phyloP scores from a whole-genome alignment of 2,329 filamentous ascomycete species.

The Aspergillus aculeatus region DNA sequence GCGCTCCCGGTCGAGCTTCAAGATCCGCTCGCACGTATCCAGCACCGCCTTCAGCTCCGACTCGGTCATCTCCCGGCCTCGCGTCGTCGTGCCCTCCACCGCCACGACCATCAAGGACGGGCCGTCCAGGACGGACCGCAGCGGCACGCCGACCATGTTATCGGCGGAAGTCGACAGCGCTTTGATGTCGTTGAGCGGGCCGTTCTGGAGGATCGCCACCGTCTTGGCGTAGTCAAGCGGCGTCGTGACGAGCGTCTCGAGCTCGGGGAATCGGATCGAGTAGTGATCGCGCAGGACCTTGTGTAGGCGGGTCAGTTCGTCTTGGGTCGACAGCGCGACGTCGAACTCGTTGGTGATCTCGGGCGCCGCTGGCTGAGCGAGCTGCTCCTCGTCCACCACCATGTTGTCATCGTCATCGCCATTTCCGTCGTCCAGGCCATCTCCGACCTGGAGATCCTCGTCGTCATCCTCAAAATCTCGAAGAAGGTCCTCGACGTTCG shows the following conservation, averaged over 20 bases:
- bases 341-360: conserved; percentile 76
- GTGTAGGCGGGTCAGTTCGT: conserved; percentile 88
- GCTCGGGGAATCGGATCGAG: conserved; percentile 86
- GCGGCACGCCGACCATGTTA: conserved; percentile 71
- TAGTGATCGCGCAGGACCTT: conserved; percentile 97
- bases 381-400: conserved; percentile 56
- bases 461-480: conserved; percentile 77
- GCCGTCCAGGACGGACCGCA: conserved; percentile 80
- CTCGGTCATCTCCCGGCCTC: conserved; percentile 73
- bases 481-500: conserved; percentile 88
- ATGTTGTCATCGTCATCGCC: conserved; percentile 55
- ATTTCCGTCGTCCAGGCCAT: conserved; percentile 63
- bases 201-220: conserved; percentile 88
- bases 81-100: conserved; percentile 87
- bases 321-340: conserved; percentile 89
- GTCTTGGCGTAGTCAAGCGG: conserved; percentile 94
- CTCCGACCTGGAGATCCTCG: conserved; percentile 67
- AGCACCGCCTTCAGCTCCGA: conserved; percentile 72
- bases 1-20: conserved; percentile 86
- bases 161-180: conserved; percentile 71
- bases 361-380: conserved; percentile 60
- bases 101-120: conserved; percentile 94
- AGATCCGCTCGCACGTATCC: conserved; percentile 79
- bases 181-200: conserved; percentile 86
- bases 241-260: conserved; percentile 86